phyloP scores from a whole-genome alignment of 2,329 filamentous ascomycete genomes.

The Calonectria multiphialidica region DNA sequence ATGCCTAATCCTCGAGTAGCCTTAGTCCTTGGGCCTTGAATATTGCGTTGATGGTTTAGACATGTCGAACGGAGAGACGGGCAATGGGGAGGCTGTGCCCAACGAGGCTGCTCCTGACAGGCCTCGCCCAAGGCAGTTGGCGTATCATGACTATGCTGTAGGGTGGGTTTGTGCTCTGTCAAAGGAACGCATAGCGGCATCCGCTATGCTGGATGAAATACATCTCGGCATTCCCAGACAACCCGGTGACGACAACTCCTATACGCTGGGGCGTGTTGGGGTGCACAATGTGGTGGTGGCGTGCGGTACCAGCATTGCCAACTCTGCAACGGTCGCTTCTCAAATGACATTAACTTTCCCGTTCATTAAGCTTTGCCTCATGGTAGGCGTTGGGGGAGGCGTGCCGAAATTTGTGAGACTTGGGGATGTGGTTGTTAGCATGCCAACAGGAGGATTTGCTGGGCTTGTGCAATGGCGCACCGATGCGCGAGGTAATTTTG shows the following conservation, averaged over 20 bases:
- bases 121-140: background rate
- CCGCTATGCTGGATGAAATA: background rate
- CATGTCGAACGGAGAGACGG: background rate
- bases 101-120: background rate
- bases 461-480: slow-evolving; percentile 26
- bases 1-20: background rate
- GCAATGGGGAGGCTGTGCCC: background rate
- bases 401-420: slow-evolving; percentile 16
- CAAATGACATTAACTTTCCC: slow-evolving; percentile 21
- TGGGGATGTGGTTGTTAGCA: slow-evolving; percentile 27
- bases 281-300: background rate
- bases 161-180: background rate
- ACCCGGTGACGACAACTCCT: background rate
- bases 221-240: background rate
- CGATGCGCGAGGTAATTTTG: slow-evolving; percentile 9
- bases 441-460: background rate
- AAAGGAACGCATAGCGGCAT: background rate
- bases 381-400: slow-evolving; percentile 26
- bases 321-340: background rate
- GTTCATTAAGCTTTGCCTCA: background rate
- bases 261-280: background rate
- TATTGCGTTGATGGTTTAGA: background rate
- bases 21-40: background rate
- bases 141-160: background rate
- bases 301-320: background rate